Evolutionary conservation across 345 rosid genomes (phyloP), one percentile per base, ranked within the genome.

Genomic region (Salix purpurea): DNA sequence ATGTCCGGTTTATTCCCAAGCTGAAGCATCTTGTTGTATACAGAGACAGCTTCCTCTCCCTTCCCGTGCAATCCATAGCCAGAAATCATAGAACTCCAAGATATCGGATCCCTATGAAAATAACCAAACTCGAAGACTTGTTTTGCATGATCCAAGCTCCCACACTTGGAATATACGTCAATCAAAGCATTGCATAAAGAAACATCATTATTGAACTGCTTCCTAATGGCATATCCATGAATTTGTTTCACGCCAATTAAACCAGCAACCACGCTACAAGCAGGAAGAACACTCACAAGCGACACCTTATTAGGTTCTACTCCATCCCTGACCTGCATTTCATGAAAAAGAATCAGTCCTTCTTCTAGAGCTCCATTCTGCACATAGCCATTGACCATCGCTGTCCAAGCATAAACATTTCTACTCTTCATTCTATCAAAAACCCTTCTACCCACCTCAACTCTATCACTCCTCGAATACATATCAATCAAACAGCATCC

Each of bases 21-120:
- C 36, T 56, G 80, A 80, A 79, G 84, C 97, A 91, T 89, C 79
- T 82, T 73, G 16, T 85, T 65, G 75, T 85, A 91, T 68, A 90
- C 52, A 62, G 9, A 40, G 39, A 88, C 68, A 39, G 94, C 92
- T 84, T 91, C 88, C 67, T 89, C 83, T 23, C 90, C 94, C 83
- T 84, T 90, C 74, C 94, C 97, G 60, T 90, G 88, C 60, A 89
- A 75, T 76, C 97, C 94, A 73, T 84, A 91, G 48, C 89, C 97
- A 26, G 86, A 89, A 68, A 91, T 85, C 86, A 91, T 83, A 4
- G 90, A 85, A 84, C 90, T 89, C 97, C 94, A 91, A 5, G 97
- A 85, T 77, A 90, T 81, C 5, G 86, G 81, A 80, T 89, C 92
- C 84, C 84, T 88, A 21, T 7, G 10, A 71, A 78, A 78, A 2